Conservation (phyloP, 129 eudicot genomes). For the Artemisia tridentata region DNA sequence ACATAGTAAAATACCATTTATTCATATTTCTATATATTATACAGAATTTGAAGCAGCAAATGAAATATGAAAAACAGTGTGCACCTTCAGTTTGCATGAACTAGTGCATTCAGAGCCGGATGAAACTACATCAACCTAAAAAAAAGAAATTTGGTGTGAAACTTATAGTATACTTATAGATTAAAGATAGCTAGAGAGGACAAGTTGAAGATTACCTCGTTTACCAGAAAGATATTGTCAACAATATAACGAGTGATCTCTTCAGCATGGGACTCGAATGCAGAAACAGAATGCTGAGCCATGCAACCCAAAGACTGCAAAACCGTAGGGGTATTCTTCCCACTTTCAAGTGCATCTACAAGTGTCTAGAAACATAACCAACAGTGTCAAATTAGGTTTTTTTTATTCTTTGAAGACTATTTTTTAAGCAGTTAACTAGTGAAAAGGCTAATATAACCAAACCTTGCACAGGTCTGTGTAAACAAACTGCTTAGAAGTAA, state of each 20-base stretch:
- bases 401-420: neutral
- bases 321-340: conserved; percentile 61
- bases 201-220: conserved; percentile 35
- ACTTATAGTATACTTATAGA: neutral
- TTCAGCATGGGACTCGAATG: conserved; percentile 58
- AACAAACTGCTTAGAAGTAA: conserved; percentile 45
- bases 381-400: conserved; percentile 6
- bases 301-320: conserved; percentile 88
- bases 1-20: conserved; percentile 7
- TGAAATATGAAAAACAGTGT: conserved; percentile 13
- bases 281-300: conserved; percentile 60
- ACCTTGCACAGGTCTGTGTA: conserved; percentile 76
- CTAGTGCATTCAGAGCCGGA: conserved; percentile 37
- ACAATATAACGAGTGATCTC: conserved; percentile 56
- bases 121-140: conserved; percentile 41
- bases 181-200: conserved; percentile 3
- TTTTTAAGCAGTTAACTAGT: neutral
- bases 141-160: conserved; percentile 8
- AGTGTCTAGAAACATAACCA: conserved; percentile 53
- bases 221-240: conserved; percentile 52
- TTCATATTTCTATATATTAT: too few relatives aligned
- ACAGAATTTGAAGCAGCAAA: conserved; percentile 4
- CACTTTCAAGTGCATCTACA: conserved; percentile 58
- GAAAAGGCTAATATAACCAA: conserved; percentile 14
- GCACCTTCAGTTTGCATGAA: conserved; percentile 68